These are phyloP conservation scores for Pseudogymnoascus pannorum DNA, from an alignment of 2,329 filamentous ascomycete genomes.

Conservation along the genomic window DNA sequence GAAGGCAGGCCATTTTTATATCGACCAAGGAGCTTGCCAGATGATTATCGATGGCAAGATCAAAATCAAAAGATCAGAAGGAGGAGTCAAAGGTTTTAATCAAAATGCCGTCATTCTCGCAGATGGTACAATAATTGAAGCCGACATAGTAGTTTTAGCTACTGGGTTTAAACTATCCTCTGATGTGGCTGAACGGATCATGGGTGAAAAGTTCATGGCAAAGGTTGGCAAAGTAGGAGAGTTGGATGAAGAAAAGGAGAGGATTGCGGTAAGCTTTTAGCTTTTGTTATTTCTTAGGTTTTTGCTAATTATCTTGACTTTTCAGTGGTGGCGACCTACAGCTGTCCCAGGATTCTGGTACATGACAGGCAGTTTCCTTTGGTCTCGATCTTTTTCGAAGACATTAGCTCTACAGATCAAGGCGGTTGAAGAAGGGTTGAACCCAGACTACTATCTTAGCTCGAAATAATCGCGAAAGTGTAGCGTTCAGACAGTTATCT, in stretches of 20 bases:
- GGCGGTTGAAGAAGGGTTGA: slow-evolving; percentile 18
- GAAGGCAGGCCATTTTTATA: slow-evolving; percentile 36
- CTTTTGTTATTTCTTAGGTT: not conserved
- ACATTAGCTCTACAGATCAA: slow-evolving; percentile 36
- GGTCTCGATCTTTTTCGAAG: slow-evolving; percentile 30
- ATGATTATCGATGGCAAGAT: slow-evolving; percentile 36
- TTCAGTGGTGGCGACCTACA: slow-evolving; percentile 33
- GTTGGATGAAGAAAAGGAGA: not conserved
- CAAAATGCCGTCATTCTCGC: slow-evolving; percentile 10
- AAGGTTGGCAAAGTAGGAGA: not conserved
- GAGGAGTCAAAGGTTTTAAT: slow-evolving; percentile 29
- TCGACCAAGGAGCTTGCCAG: slow-evolving; percentile 34
- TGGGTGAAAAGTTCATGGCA: slow-evolving; percentile 25
- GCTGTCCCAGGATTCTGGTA: slow-evolving; percentile 35
- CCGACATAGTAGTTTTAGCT: slow-evolving; percentile 15
- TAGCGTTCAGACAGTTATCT: not conserved
- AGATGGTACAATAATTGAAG: not conserved
- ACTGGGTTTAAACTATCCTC: slow-evolving; percentile 33
- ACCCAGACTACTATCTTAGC: not conserved
- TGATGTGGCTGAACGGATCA: slow-evolving; percentile 37
- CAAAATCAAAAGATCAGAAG: slow-evolving; percentile 28
- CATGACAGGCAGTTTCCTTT: slow-evolving; percentile 32
- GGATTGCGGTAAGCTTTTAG: not conserved
- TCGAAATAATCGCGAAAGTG: not conserved
- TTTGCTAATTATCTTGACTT: not conserved